A percentile compares a stretch with the other conserved stretches of the same genome.
Evolutionary conservation across 805 yeast genomes (phyloP).

Genomic region (Lipomyces yamadae): DNA sequence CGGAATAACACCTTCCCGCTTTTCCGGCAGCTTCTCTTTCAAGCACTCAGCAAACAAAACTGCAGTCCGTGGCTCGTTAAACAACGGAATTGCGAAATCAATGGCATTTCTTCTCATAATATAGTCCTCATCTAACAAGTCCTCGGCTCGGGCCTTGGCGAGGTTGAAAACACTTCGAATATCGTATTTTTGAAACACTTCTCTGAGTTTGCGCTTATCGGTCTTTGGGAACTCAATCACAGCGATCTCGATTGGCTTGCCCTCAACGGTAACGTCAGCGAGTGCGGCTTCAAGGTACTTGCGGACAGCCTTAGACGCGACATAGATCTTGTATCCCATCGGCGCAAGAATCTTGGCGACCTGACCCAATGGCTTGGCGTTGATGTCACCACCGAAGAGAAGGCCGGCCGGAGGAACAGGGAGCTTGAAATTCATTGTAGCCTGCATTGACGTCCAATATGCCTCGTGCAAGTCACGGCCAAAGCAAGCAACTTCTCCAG

Average conservation of each 20-base stretch:
- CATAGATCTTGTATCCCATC: conserved; percentile 80
- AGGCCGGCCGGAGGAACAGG: conserved; percentile 91
- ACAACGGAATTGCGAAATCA: conserved; percentile 94
- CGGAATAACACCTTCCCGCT: conserved; percentile 67
- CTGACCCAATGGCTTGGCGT: conserved; percentile 67
- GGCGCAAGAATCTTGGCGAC: conserved; percentile 73
- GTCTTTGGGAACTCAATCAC: conserved; percentile 89
- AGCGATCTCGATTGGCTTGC: conserved; percentile 52
- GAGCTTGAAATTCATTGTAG: conserved; percentile 94
- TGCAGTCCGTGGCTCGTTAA: conserved; percentile 96
- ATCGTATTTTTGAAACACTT: conserved; percentile 84
- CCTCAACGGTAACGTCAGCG: conserved; percentile 46
- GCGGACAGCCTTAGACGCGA: conserved; percentile 74
- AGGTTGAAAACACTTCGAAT: conserved; percentile 89
- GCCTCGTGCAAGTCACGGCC: conserved; percentile 87
- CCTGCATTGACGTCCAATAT: conserved; percentile 96
- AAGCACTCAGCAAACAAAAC: conserved; percentile 82
- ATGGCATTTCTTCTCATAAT: conserved; percentile 99
- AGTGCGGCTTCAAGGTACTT: conserved; percentile 63
- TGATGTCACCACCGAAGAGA: conserved; percentile 91
- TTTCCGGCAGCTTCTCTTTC: conserved; percentile 65
- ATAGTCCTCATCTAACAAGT: conserved; percentile 84
- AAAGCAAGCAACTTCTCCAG: conserved; percentile 98
- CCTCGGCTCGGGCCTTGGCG: conserved; percentile 87
- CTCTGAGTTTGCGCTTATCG: conserved; percentile 91